Conservation (phyloP, 345 rosid species). For the Citrus mangshanensis region DNA sequence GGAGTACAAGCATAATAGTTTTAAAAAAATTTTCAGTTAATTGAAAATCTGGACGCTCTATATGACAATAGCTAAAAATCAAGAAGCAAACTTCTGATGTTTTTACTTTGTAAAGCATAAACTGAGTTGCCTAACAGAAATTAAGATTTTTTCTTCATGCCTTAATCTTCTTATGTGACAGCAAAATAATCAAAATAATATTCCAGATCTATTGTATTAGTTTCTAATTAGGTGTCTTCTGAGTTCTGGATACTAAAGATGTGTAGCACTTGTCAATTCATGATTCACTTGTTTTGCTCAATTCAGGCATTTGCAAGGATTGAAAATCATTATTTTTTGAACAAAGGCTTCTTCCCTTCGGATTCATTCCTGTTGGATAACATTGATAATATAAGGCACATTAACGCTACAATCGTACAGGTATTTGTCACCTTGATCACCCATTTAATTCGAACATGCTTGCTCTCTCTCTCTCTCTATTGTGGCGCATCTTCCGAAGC, state of each 20-base stretch:
- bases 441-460: neutral
- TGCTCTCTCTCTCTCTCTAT: neutral
- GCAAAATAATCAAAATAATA: neutral
- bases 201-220: neutral
- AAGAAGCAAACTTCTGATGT: neutral
- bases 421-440: slow-evolving; percentile 28
- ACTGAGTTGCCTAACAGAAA: neutral
- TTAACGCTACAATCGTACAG: slow-evolving; percentile 80
- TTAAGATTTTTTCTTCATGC: neutral
- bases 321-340: slow-evolving; percentile 86
- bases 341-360: slow-evolving; percentile 77
- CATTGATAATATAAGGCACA: slow-evolving; percentile 83
- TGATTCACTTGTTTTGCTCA: slow-evolving; percentile 9
- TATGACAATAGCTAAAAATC: neutral
- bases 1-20: neutral
- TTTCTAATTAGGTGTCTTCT: neutral
- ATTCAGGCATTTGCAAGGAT: slow-evolving; percentile 97
- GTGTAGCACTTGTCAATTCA: neutral
- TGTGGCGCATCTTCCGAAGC: neutral
- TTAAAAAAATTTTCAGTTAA: neutral
- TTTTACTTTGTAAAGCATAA: neutral
- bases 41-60: neutral
- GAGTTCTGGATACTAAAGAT: neutral
- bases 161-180: neutral
- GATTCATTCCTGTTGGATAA: slow-evolving; percentile 84